Conservation (phyloP, 148 eudicot species). For the Nyssa sinensis region DNA sequence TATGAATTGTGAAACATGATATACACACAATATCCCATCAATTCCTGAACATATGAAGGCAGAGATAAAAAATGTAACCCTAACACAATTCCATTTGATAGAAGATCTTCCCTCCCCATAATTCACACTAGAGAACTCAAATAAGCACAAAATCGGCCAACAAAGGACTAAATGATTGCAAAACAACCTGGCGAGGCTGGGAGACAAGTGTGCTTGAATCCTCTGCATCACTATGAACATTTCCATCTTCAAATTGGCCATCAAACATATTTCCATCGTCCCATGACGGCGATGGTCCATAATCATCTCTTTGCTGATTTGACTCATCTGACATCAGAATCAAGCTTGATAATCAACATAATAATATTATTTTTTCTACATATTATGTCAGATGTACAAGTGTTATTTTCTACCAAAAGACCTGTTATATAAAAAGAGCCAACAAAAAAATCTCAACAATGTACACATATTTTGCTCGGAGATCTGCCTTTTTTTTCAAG, state of each 20-base stretch:
- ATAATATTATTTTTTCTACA: background rate
- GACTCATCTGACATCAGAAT: constrained; percentile 32
- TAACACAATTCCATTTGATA: background rate
- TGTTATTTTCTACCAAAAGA: background rate
- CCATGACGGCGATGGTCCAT: constrained; percentile 59
- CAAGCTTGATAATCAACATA: background rate
- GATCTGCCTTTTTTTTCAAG: background rate
- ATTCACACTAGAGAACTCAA: constrained; percentile 3
- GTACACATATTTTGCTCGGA: no score
- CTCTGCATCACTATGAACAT: constrained; percentile 68
- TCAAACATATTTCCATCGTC: constrained; percentile 55
- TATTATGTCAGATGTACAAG: background rate
- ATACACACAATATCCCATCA: background rate
- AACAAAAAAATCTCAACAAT: background rate
- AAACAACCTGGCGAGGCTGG: constrained; percentile 94
- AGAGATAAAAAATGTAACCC: background rate
- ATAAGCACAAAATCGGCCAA: background rate
- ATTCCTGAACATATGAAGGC: background rate
- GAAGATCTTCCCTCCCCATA: background rate
- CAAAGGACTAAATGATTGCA: background rate
- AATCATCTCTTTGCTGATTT: constrained; percentile 38
- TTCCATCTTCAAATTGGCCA: constrained; percentile 66
- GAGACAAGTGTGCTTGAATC: constrained; percentile 67
- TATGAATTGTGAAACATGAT: background rate
- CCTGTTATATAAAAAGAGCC: background rate